Conservation (phyloP, 345 rosid genomes). For the Luvunga scandens region DNA sequence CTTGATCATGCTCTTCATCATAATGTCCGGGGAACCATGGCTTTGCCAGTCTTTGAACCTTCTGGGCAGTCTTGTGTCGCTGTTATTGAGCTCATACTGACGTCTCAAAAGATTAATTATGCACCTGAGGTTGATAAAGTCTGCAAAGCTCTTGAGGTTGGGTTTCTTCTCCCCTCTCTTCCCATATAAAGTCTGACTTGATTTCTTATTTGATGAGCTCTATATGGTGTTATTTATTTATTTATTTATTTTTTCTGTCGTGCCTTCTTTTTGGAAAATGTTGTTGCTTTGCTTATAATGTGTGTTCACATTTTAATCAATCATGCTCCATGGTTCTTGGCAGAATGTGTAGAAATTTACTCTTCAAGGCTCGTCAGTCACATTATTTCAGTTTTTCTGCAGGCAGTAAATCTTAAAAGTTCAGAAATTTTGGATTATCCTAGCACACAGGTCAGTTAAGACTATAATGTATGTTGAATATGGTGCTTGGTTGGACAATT, state of each 20-base stretch:
- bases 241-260: background rate
- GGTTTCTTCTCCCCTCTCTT: slow-evolving; percentile 24
- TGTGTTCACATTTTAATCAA: background rate
- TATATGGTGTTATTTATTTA: background rate
- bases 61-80: slow-evolving; percentile 80
- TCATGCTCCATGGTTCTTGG: background rate
- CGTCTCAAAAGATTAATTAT: slow-evolving; percentile 78
- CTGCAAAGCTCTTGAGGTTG: slow-evolving; percentile 98
- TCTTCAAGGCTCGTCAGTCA: slow-evolving; percentile 30
- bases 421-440: slow-evolving; percentile 76
- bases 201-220: slow-evolving; percentile 2
- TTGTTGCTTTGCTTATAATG: background rate
- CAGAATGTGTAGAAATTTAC: background rate
- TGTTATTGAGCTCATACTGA: slow-evolving; percentile 87
- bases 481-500: slow-evolving; percentile 30
- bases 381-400: slow-evolving; percentile 42
- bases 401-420: slow-evolving; percentile 93
- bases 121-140: slow-evolving; percentile 96
- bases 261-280: background rate
- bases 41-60: slow-evolving; percentile 89
- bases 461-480: slow-evolving; percentile 18
- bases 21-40: slow-evolving; percentile 84
- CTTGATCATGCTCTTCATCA: slow-evolving; percentile 70
- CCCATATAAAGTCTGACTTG: background rate
- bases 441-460: slow-evolving; percentile 62